Conservation (phyloP, 257 asterid genomes). For the Scutellaria baicalensis region DNA sequence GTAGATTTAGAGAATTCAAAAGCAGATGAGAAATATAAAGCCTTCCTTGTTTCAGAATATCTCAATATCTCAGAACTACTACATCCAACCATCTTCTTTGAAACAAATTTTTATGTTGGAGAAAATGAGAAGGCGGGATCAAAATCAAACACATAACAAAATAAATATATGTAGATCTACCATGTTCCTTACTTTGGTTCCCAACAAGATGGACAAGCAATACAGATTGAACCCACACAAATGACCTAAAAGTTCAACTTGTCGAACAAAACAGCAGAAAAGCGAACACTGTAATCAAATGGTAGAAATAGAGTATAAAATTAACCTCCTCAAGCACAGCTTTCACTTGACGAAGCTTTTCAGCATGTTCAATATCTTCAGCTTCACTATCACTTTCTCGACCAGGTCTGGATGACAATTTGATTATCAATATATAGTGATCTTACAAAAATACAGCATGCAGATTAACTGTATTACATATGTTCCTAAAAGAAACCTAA, state of each 20-base stretch:
- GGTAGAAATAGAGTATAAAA: constrained; percentile 7
- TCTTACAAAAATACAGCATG: constrained; percentile 13
- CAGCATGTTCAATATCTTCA: constrained; percentile 97
- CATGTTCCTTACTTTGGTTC: background rate
- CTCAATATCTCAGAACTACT: background rate
- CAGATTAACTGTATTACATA: background rate
- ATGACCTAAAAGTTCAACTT: background rate
- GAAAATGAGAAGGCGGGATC: background rate
- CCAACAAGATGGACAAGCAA: background rate
- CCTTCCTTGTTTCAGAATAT: background rate
- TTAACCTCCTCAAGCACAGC: constrained; percentile 99
- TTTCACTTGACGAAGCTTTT: constrained; percentile 99
- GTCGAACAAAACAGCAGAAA: constrained; percentile 3
- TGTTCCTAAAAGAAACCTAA: background rate
- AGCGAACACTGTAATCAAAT: background rate
- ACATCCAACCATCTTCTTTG: background rate
- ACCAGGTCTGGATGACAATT: constrained; percentile 64
- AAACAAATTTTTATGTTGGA: background rate
- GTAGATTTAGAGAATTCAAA: background rate
- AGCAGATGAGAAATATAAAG: background rate
- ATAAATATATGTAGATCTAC: background rate
- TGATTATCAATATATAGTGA: constrained; percentile 17
- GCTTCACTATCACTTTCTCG: constrained; percentile 99
- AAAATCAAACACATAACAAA: background rate
- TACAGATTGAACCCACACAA: background rate